Evolutionary conservation across 2,329 filamentous ascomycete species (phyloP), one percentile per base, ranked within the genome.

Genomic region (Hypoxylon sp.): DNA sequence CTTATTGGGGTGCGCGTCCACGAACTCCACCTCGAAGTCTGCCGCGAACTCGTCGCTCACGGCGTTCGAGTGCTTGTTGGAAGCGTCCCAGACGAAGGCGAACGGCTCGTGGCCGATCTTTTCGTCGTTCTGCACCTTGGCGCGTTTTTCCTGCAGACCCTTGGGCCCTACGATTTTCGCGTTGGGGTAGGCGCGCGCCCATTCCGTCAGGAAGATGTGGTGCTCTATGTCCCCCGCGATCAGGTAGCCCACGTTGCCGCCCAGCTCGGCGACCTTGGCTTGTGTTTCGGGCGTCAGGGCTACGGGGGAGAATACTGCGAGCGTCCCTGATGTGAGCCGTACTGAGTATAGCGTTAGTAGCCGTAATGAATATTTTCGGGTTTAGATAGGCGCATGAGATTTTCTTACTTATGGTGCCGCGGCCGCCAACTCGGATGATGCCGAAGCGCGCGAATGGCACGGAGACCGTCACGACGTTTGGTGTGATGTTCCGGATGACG

Each of bases 251-350:
- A 98, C 89, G 46, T 89, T 86, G 55, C 90, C 90, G 69, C 90
- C 90, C 63, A 93, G 83, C 35, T 89, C 84, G 61, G 85, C 82
- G 57, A 92, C 83, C 78, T 91, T 90, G 73, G 84, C 79, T 69
- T 86, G 89, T 42, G 94, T 90, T 64, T 91, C 89, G 2, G 91
- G 86, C 2, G 95, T 98, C 62, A 98, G 87, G 13, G 91, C 92
- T 20, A 96, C 92, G 17, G 96, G 96, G 0, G 94, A 97, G 87
- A 98, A 98, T 79, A 98, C 90, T 72, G 94, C 93, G 44, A 98
- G 88, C 50, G 88, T 84, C 63, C 94, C 94, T 8, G 90, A 91
- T 64, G 89, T 87, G 73, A 99, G 88, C 74, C 90, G 92, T 66
- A 97, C 94, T 94, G 11, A 14, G 33, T 37, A 37, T 27, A 3